Conservation (phyloP, 78 protist genomes). For the Acrasis kona region DNA sequence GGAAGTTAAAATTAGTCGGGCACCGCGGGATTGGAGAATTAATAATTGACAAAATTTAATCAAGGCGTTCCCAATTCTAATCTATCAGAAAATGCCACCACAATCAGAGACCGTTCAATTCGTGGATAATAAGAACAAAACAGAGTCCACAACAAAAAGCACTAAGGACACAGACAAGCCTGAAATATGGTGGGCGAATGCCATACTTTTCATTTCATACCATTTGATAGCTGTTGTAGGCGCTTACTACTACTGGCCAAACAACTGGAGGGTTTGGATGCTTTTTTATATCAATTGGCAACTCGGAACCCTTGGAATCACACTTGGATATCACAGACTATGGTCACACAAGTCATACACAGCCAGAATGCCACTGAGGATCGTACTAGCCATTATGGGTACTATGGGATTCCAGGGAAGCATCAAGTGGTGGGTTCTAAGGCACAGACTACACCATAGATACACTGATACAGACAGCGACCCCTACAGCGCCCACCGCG, state of each 20-base stretch:
- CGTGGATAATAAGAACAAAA: no score
- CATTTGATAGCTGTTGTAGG: no score
- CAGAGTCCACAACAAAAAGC: no score
- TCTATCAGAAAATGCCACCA: no score
- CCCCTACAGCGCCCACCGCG: slow-evolving; percentile 52
- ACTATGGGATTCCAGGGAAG: slow-evolving; percentile 53
- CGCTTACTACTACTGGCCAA: neutral
- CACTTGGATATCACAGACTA: slow-evolving; percentile 35
- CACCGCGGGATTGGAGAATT: no score
- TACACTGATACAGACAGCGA: slow-evolving; percentile 69
- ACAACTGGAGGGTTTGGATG: neutral
- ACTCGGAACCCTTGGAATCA: slow-evolving; percentile 28
- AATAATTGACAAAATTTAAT: no score
- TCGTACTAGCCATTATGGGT: slow-evolving; percentile 12
- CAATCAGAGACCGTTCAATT: no score
- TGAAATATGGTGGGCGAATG: no score
- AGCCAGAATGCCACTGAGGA: neutral
- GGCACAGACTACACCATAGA: slow-evolving; percentile 79
- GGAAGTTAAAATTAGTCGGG: no score
- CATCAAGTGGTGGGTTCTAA: slow-evolving; percentile 47
- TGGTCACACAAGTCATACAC: slow-evolving; percentile 25
- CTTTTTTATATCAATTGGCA: neutral
- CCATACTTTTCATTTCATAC: no score
- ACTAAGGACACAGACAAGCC: no score
- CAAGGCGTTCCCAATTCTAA: no score